Base-by-base conservation (phyloP, 1,284 basidiomycete species). In the Ceratobasidium sp. region DNA sequence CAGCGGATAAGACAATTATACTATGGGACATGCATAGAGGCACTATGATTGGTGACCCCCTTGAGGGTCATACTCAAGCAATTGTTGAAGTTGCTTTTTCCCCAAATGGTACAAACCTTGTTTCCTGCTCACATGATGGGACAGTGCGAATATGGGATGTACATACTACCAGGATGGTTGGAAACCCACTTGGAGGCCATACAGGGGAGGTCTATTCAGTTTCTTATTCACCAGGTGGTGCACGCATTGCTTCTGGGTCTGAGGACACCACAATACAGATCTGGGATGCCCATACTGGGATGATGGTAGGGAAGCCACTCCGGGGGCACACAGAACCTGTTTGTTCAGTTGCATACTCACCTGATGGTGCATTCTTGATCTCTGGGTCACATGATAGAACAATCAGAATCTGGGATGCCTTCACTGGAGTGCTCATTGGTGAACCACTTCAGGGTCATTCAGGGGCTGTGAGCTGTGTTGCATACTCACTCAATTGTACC, bases 171-270 rank as follows among this genome's bases (percentile, higher is more conserved):
- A 11, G 51, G 63, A 2, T 31, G 11, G 47, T 50, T 50, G 24
- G 19, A 1, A 7, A 14, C 2, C 63, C 64, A 33, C 57, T 72
- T 15, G 45, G 48, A 22, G 51, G 59, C 1, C 75, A 67, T 24
- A 67, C 45, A 2, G 22, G 9, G 5, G 1, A 3, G 15, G 44
- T 74, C 15, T 14, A 24, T 29, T 74, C 72, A 1, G 53, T 76
- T 2, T 53, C 54, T 14, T 76, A 41, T 63, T 76, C 75, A 1
- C 75, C 75, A 15, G 53, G 60, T 51, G 62, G 71, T 17, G 24
- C 27, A 1, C 27, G 62, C 6, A 36, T 76, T 24, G 72, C 48
- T 17, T 76, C 75, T 0, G 60, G 75, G 51, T 65, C 75, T 4
- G 0, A 1, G 4, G 72, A 76, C 57, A 3, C 19, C 3, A 73